These are phyloP conservation scores for Candida schatavii DNA, from an alignment of 805 yeast genomes.

Conservation along the genomic window DNA sequence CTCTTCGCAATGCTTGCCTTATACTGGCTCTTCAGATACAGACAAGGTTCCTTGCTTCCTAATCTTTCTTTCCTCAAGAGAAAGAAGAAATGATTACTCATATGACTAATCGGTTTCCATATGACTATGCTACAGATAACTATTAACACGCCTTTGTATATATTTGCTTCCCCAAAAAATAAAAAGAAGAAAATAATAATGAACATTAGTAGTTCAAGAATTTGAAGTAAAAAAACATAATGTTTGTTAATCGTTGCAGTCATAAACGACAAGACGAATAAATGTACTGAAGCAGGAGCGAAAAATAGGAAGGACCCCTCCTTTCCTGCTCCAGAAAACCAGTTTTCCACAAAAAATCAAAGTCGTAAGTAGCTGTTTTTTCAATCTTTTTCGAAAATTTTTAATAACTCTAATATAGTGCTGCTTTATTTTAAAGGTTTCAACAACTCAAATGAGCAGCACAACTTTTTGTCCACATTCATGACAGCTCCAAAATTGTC, in stretches of 20 bases:
- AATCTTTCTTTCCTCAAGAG: constrained; percentile 2
- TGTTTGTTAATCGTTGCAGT: background rate
- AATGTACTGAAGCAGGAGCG: no score
- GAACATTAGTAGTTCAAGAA: background rate
- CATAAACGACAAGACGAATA: constrained; percentile 1
- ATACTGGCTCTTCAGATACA: constrained; percentile 28
- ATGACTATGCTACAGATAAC: no score
- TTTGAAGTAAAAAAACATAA: constrained; percentile 3
- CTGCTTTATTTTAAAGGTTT: constrained; percentile 43
- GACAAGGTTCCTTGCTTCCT: constrained; percentile 9
- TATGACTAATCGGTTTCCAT: no score
- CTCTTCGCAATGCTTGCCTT: constrained; percentile 37
- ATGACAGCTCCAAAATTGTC: constrained; percentile 78
- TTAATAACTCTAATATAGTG: no score
- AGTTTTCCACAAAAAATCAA: background rate
- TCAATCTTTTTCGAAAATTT: background rate
- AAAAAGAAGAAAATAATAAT: background rate
- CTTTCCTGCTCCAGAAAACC: background rate
- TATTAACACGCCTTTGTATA: no score
- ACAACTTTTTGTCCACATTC: constrained; percentile 64
- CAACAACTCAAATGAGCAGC: constrained; percentile 69
- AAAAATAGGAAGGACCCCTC: no score
- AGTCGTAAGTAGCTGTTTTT: background rate
- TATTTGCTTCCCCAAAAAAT: background rate
- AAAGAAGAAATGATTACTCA: constrained; percentile 3